A percentile compares a stretch with the other conserved stretches of the same genome.
phyloP scores from a whole-genome alignment of 257 asterid species.

The Nicotiana benthamiana region DNA sequence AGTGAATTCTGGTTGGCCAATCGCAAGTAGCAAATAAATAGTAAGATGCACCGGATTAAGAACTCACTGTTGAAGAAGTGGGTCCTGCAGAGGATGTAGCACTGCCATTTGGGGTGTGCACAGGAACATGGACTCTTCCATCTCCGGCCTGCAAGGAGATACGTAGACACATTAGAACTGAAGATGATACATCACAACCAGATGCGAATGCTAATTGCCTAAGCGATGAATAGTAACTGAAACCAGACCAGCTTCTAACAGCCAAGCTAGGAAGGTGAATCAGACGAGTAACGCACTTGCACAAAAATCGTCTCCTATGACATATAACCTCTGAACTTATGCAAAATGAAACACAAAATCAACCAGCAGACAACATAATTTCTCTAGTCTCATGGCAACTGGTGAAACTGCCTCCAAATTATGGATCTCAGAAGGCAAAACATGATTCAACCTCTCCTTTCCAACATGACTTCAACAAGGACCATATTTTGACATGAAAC shows the following conservation, averaged over 20 bases:
- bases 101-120: conserved; percentile 36
- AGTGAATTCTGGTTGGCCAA: not conserved
- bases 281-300: not conserved
- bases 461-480: not conserved
- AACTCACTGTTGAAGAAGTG: conserved; percentile 50
- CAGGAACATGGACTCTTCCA: conserved; percentile 47
- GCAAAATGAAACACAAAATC: not conserved
- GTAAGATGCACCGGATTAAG: conserved; percentile 13
- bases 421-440: not conserved
- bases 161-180: not conserved
- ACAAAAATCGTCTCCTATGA: not conserved
- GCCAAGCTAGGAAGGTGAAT: not conserved
- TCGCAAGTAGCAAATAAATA: not conserved
- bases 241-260: not conserved
- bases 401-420: not conserved
- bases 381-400: not conserved
- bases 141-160: conserved; percentile 43
- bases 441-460: not conserved
- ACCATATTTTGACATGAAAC: not conserved
- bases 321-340: not conserved
- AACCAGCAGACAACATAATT: not conserved
- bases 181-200: not conserved
- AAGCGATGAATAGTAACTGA: not conserved
- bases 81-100: conserved; percentile 37
- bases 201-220: not conserved